Evolutionary conservation across 768 basidiomycete genomes (phyloP), one percentile per base, ranked within the genome.

Genomic region (Infundibulicybe gibba): DNA sequence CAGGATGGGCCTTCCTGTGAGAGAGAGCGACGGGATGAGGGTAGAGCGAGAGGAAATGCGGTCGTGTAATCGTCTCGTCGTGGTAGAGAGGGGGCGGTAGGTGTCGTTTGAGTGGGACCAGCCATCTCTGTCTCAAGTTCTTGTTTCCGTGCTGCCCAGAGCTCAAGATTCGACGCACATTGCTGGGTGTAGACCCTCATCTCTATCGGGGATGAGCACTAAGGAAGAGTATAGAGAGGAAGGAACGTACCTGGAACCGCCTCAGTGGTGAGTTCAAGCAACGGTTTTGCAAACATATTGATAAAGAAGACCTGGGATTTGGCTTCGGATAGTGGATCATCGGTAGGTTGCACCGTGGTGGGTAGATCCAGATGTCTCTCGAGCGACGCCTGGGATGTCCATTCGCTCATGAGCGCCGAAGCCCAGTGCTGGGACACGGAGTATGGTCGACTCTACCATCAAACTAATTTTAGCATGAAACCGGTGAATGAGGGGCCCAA

Each of bases 351-450:
- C 10, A 80, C 74, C n/a, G 81, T 85, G 12, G 77, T 68, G 14
- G 86, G 84, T 25, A 98, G 71, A 32, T 82, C 76, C 45, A 92
- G 80, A 45, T 83, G 78, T 51, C 80, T 76, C 63, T 99, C 97
- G 3, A 97, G 76, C n/a, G 76, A 70, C 2, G 92, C 88, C 64
- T 99, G 97, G 10, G 81, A 81, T 6, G 80, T 75, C 97, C 97
- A 98, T 68, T 99, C 97, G 45, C 84, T 75, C 66, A 87, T 80
- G 33, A 99, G 67, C 2, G 90, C 93, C 12, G 81, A 74, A 6
- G 94, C 93, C 97, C 97, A 99, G 52, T 91, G 84, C 57, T 89
- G 82, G 3, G 92, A 91, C 12, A 97, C 90, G n/a, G 81, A 71
- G 52, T 91, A 89, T 1, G 97, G 95, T 15, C 95, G 93, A 52